phyloP scores from a whole-genome alignment of 1,284 basidiomycete genomes.

The Apiotrichum domesticum region DNA sequence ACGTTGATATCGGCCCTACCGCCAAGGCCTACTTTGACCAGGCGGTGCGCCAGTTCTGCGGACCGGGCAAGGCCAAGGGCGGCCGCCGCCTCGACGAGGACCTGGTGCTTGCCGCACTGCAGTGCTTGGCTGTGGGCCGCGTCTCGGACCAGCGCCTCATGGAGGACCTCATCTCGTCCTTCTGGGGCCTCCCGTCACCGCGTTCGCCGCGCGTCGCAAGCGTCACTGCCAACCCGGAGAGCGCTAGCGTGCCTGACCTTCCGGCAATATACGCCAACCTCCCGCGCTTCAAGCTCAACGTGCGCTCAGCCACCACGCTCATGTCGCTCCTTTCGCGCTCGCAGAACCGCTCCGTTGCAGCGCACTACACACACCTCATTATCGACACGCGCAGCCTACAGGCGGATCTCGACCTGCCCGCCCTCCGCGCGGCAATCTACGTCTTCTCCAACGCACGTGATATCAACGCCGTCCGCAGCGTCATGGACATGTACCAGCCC shows the following conservation, averaged over 20 bases:
- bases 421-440: conserved; percentile 8
- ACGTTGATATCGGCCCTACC: conserved; percentile 13
- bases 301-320: conserved; percentile 20
- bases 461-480: conserved; percentile 10
- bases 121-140: conserved; percentile 23
- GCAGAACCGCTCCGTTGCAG: conserved; percentile 9
- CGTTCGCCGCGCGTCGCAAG: conserved; percentile 15
- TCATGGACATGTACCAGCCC: conserved; percentile 29
- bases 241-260: background rate
- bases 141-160: conserved; percentile 30
- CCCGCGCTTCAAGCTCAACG: conserved; percentile 14
- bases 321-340: conserved; percentile 15
- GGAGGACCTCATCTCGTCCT: conserved; percentile 21
- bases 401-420: conserved; percentile 13
- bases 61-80: background rate
- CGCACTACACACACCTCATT: conserved; percentile 20
- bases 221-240: background rate
- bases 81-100: conserved; percentile 26
- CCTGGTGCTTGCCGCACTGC: conserved; percentile 24
- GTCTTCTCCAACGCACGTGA: conserved; percentile 17
- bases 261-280: conserved; percentile 3
- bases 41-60: conserved; percentile 23
- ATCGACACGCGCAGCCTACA: conserved; percentile 11
- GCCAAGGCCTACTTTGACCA: conserved; percentile 31
- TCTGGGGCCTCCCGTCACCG: conserved; percentile 29